Evolutionary conservation across 2,329 filamentous ascomycete genomes (phyloP), one percentile per base, ranked within the genome.

Genomic region (Hymenoscyphus fraxineus): DNA sequence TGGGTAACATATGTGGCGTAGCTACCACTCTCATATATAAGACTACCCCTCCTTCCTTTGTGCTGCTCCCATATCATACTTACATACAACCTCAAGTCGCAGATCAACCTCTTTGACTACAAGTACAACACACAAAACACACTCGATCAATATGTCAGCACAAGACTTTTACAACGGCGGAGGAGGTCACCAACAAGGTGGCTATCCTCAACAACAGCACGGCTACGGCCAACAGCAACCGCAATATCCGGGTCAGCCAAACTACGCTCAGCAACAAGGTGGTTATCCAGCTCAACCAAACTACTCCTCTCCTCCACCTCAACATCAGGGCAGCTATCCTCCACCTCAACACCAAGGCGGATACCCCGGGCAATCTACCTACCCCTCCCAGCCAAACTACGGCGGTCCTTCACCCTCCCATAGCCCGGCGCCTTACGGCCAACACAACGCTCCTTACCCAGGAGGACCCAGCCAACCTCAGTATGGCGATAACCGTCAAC

Each of bases 151-250:
- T 51, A 75, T 75, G 73, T 69, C 72, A 19, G 67, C 60, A 60
- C 62, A 68, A 62, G 70, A 73, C 27, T 75, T 73, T 58, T 75
- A 74, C 68, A 69, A 68, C 39, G 66, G 67, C 16, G 68, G 67
- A 12, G 65, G 64, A 27, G 63, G 64, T 44, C 22, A 58, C 22
- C 65, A 68, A 54, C 66, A 68, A 32, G 64, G 61, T 35, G 61
- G 64, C 22, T 66, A 65, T 15, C 66, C 65, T 47, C 63, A 66
- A 22, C 66, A 62, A 4, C 60, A 63, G 22, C 44, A 51, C 12
- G 35, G 35, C 22, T 61, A 61, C 51, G 19, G 32, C 15, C 67
- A 67, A 44, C 59, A 62, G n/a, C 64, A 68, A 59, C 57, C 58
- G 27, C 65, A 68, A 58, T 69, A 70, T 44, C 67, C 68, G 40